Evolutionary conservation across 495 filamentous ascomycete genomes (phyloP), one percentile per base, ranked within the genome.

Genomic region (Aspergillus sparsus): DNA sequence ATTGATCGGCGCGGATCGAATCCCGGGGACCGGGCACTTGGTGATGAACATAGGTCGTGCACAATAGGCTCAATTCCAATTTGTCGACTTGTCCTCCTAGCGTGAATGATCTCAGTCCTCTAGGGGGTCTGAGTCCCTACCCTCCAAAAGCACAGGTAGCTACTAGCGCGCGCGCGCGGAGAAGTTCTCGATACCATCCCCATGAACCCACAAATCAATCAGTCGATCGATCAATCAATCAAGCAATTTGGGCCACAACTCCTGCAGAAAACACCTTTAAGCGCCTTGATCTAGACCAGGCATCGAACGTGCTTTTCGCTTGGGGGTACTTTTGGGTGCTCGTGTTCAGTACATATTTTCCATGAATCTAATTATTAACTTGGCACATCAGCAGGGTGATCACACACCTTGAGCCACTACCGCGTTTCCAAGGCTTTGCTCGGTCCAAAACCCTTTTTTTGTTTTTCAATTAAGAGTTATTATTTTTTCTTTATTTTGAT

Each of bases 361-460:
- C 45, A 45, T 27, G 42, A 46, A 46, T 16, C 42, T 52, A n/a
- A n/a, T n/a, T n/a, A 59, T 59, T 53, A 50, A 53, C 49, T 60
- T 60, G 50, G 42, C 49, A 39, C 49, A 52, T 32, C 9, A 49
- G 32, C 34, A 46, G 42, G 7, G 7, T 8, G 12, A 46, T 46
- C 42, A 41, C 37, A 41, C 37, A 10, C 10, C 37, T 11, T 16
- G 18, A 16, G 15, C 42, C 42, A 46, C 42, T 16, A 46, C 15
- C 4, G 11, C 42, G 12, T 15, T 16, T 27, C 21, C 47, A 50
- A 33, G 47, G 47, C 9, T 50, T 50, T 50, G 10, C 32, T 50
- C 47, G 16, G 21, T 10, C 54, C 8, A 47, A 18, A 27, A 27
- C 21, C 21, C 21, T 27, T 27, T 27, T 27, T 27, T 27, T 27